Evolutionary conservation across 345 rosid genomes (phyloP), one percentile per base, ranked within the genome.

Genomic region (Hypericum perforatum): DNA sequence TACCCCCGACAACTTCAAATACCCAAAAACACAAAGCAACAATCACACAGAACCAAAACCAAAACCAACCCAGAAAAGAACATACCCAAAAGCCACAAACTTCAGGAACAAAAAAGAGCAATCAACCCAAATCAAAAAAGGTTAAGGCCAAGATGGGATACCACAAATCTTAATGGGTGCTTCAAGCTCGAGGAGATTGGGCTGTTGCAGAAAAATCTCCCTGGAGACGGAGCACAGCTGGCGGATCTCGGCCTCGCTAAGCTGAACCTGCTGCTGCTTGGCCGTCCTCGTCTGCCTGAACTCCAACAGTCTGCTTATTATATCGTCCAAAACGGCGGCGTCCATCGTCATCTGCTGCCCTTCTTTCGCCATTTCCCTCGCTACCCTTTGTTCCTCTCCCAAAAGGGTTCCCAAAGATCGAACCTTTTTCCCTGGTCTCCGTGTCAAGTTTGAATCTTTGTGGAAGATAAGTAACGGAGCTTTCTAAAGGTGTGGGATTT

Each of bases 151-250:
- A 42, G 57, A 6, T 39, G 47, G 7, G 49, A 32, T 78, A 81
- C 88, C 92, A 44, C 92, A 84, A 67, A 84, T 84, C 78, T 84
- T 84, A 73, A 84, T 76, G 58, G 92, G 78, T 6, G 92, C 92
- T 67, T 84, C 92, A 45, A 84, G 82, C 68, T 81, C 92, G 57
- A 84, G 59, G 60, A 84, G 64, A 55, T 84, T 84, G 43, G 92
- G 88, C 60, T 84, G 92, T 41, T 62, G 77, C 64, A 78, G 59
- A 74, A 84, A 81, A 59, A 76, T 73, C 47, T 81, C 92, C 61
- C 61, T 57, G 43, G 92, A 78, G 13, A 56, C 72, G 8, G 43
- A 49, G 51, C 88, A 81, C 5, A 84, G 79, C 57, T 75, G 88
- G 39, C 76, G 74, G 85, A 84, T 84, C 80, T 84, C 92, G 12